Conservation (phyloP, 1,284 basidiomycete genomes). For the Trichosporon asahii region DNA sequence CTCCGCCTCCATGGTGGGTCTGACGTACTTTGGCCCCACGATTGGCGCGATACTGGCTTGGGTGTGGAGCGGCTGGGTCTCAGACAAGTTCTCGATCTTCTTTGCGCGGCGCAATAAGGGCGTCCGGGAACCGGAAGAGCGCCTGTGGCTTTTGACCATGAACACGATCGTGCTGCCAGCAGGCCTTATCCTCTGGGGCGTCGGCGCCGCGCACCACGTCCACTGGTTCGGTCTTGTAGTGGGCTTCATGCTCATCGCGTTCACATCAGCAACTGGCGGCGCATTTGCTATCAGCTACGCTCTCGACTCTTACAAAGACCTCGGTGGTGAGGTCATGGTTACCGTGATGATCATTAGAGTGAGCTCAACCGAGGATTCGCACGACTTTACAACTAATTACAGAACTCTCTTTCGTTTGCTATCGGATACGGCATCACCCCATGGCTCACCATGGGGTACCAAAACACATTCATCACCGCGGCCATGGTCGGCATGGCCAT, state of each 20-base stretch:
- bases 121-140: slow-evolving; percentile 37
- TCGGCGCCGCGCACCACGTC: slow-evolving; percentile 28
- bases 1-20: slow-evolving; percentile 24
- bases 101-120: slow-evolving; percentile 27
- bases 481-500: slow-evolving; percentile 25
- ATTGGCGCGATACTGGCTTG: slow-evolving; percentile 27
- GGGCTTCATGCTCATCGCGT: slow-evolving; percentile 27
- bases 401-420: slow-evolving; percentile 22
- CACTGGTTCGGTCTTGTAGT: slow-evolving; percentile 32
- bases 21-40: slow-evolving; percentile 31
- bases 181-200: slow-evolving; percentile 33
- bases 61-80: slow-evolving; percentile 20
- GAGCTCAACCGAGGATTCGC: slow-evolving; percentile 5
- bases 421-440: slow-evolving; percentile 30
- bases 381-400: background rate
- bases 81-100: slow-evolving; percentile 26
- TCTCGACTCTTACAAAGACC: slow-evolving; percentile 34
- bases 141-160: slow-evolving; percentile 28
- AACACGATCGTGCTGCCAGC: slow-evolving; percentile 28
- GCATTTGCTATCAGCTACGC: slow-evolving; percentile 32
- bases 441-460: slow-evolving; percentile 27
- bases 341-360: slow-evolving; percentile 29
- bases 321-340: slow-evolving; percentile 29
- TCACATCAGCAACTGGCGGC: slow-evolving; percentile 26
- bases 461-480: slow-evolving; percentile 27